Evolutionary conservation across 805 yeast genomes (phyloP), one percentile per base, ranked within the genome.

Genomic region (Metschnikowia lochheadii): DNA sequence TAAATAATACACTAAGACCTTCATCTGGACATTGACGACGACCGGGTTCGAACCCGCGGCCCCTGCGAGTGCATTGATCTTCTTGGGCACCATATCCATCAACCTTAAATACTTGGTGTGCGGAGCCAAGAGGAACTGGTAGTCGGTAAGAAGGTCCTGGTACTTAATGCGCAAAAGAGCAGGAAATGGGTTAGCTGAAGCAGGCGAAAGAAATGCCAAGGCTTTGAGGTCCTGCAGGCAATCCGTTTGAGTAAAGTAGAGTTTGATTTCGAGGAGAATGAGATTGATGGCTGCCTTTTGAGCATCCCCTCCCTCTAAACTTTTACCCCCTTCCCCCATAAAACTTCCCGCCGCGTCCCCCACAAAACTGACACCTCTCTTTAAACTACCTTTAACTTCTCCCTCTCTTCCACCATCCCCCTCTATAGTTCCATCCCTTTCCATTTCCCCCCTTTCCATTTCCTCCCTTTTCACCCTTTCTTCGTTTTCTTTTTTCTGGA

Each of bases 131-230:
- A 71, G 52, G 43, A 57, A 61, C 50, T 64, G 67, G 49, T 61
- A 67, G 53, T 73, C 77, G 7, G 69, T 62, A 33, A 53, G 46
- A 29, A 72, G 53, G 53, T 73, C 78, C 29, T 61, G 57, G 47
- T 63, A 65, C 54, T 64, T 69, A 46, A 68, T 51, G 49, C 60
- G 61, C 13, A 63, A 51, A n/a, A 56, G 44, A 1, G 49, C 34
- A 2, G 53, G 42, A 45, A 41, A 17, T 5, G 49, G 48, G 21
- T 29, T 29, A 8, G 51, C 20, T 3, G 46, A 20, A 40, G 57
- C 50, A n/a, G 49, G 48, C 26, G 57, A 52, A 23, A 56, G 50
- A 8, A 41, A 52, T 18, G 53, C 49, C 18, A 57, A 46, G 8
- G 49, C 20, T 21, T 47, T 49, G 46, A 56, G 38, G 11, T 7